Base-by-base conservation (phyloP, 1,284 basidiomycete species). In the Sphaerobolus stellatus region DNA sequence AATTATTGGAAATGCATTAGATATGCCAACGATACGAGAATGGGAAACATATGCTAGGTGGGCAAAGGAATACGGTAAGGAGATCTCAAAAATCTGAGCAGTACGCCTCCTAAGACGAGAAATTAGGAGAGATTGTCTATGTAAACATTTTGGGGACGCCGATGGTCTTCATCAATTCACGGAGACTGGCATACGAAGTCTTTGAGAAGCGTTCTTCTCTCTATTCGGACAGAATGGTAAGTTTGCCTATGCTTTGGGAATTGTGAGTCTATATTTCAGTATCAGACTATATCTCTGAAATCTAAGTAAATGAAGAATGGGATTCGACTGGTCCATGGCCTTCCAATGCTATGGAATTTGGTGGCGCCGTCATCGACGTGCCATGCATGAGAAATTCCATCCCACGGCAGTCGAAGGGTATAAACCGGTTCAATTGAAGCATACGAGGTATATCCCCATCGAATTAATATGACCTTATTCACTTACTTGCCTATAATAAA, bases 351-450 rank as follows among this genome's bases (percentile, higher is more conserved):
- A 70, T 46, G 65, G 67, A 4, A 44, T 58, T 4, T 58, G 50
- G 51, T 71, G 70, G 69, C 60, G 68, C 6, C 51, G 57, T 22
- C 64, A 68, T 38, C 62, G 69, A 9, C 56, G 65, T 16, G 58
- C 59, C 7, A 68, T 71, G 46, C 66, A 70, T 36, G 63, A 71
- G 38, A 58, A 66, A 48, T 66, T 71, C 46, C 62, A 66, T 46
- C 52, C 56, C 9, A 30, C 6, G 22, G 48, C 48, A 9, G 48
- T 38, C 14, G 33, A 8, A 7, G 18, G 18, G 20, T 36, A 34
- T 24, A 18, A 38, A n/a, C 18, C 22, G 22, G 33, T 38, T 30
- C 28, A 50, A 22, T 3, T 38, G 16, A 18, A 38, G 22, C 51
- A 53, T 7, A 27, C 51, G 5, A 11, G 51, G 51, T 53, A 33